Percentiles rank a stretch among this genome's conserved stretches.
Evolutionary conservation across 805 yeast genomes (phyloP).

Genomic region (Ogataea trehaloabstinens): DNA sequence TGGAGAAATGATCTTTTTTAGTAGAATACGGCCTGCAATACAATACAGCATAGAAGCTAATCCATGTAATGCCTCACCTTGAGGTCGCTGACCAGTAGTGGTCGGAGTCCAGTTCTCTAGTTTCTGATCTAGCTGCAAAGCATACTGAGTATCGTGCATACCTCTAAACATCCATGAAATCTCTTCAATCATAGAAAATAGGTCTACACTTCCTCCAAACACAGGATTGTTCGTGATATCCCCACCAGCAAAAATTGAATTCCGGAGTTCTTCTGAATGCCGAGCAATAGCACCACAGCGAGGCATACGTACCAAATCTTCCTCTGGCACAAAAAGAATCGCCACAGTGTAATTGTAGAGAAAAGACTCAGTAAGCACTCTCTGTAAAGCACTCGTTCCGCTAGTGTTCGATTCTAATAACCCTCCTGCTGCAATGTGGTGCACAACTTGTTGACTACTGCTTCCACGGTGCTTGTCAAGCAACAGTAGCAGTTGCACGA

Average conservation of each 20-base stretch:
- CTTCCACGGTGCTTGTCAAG: constrained; percentile 11
- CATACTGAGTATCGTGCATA: neutral
- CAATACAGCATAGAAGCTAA: constrained; percentile 6
- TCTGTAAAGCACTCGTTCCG: neutral
- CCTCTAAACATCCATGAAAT: constrained; percentile 9
- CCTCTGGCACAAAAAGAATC: constrained; percentile 5
- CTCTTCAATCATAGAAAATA: constrained; percentile 8
- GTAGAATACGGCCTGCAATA: constrained; percentile 4
- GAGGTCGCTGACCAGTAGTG: neutral
- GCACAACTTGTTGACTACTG: constrained; percentile 1
- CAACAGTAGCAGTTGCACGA: constrained; percentile 7
- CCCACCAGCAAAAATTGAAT: constrained; percentile 2
- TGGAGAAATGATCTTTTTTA: constrained; percentile 3
- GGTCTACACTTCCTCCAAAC: constrained; percentile 8
- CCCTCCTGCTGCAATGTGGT: constrained; percentile 5
- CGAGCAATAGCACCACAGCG: constrained; percentile 4
- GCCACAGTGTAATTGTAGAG: constrained; percentile 10
- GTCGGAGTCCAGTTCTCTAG: constrained; percentile 3
- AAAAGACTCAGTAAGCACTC: constrained; percentile 10
- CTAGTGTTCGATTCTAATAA: neutral
- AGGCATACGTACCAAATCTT: constrained; percentile 3
- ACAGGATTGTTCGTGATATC: constrained; percentile 9
- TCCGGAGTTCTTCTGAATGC: neutral
- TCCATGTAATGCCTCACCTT: constrained; percentile 4
- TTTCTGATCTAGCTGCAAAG: neutral